Evolutionary conservation across 371 early-diverging fungal species (phyloP).

Genomic region (Mortierella sp.): DNA sequence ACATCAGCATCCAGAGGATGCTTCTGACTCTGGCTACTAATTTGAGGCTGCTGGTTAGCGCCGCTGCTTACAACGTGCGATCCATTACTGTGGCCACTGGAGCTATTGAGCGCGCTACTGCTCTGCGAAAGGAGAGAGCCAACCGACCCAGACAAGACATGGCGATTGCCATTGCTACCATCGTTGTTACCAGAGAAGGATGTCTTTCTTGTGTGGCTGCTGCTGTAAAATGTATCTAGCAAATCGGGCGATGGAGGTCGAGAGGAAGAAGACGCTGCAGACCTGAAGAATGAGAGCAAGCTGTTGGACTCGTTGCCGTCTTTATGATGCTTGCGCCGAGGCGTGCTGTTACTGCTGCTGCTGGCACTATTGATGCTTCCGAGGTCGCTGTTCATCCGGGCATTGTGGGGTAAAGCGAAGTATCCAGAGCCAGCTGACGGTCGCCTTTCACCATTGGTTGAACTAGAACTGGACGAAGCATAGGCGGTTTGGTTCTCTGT

Average conservation of each 20-base stretch:
- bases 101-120: conserved; percentile 1
- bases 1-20: conserved; percentile 15
- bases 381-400: conserved; percentile 14
- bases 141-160: conserved; percentile 30
- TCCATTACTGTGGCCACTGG: background rate
- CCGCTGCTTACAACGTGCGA: background rate
- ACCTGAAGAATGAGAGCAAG: conserved; percentile 39
- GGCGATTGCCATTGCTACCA: conserved; percentile 3
- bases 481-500: conserved; percentile 4
- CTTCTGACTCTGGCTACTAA: conserved; percentile 5
- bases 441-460: conserved; percentile 15
- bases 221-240: conserved; percentile 18
- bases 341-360: background rate
- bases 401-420: conserved; percentile 14
- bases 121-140: conserved; percentile 14
- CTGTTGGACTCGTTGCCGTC: conserved; percentile 39
- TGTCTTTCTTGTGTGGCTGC: conserved; percentile 35
- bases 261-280: conserved; percentile 24
- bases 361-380: conserved; percentile 4
- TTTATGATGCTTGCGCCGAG: conserved; percentile 32
- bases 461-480: conserved; percentile 1
- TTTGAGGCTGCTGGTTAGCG: conserved; percentile 6
- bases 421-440: conserved; percentile 42
- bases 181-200: conserved; percentile 30
- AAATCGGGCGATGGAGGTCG: conserved; percentile 46